Conservation (phyloP, 2,329 filamentous ascomycete species). For the Alternaria panax region DNA sequence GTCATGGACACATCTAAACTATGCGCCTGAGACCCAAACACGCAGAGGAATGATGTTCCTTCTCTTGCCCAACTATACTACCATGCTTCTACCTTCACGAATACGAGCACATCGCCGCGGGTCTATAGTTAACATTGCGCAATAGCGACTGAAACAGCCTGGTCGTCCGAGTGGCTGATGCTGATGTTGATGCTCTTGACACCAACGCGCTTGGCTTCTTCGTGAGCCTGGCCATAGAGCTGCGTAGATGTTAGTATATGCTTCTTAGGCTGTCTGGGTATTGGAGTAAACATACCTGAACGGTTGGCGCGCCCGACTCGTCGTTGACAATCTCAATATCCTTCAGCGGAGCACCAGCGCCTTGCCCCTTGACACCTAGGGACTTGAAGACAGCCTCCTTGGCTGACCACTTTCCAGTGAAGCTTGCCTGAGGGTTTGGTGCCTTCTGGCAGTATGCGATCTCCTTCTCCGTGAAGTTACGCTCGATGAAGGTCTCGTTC, state of each 20-base stretch:
- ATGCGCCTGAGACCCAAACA: constrained; percentile 1
- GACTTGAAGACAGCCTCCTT: constrained; percentile 99
- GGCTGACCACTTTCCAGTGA: constrained; percentile 93
- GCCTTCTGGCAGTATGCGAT: constrained; percentile 85
- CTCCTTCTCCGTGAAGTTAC: constrained; percentile 89
- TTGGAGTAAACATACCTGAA: constrained; percentile 71
- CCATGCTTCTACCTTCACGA: neutral
- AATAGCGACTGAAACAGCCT: constrained; percentile 93
- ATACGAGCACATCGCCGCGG: neutral
- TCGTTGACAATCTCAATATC: constrained; percentile 92
- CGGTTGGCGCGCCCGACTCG: constrained; percentile 80
- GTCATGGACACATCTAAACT: constrained; percentile 7
- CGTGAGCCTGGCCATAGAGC: constrained; percentile 85
- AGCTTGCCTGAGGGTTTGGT: constrained; percentile 83
- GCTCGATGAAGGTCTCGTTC: constrained; percentile 91
- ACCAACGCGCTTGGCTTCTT: constrained; percentile 83
- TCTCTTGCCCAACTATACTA: constrained; percentile 3
- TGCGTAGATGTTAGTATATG: constrained; percentile 50
- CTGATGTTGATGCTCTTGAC: constrained; percentile 90
- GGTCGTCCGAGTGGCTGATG: constrained; percentile 93
- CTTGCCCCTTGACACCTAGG: constrained; percentile 83
- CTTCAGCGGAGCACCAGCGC: constrained; percentile 86
- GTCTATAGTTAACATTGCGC: constrained; percentile 69
- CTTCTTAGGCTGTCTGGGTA: constrained; percentile 5
- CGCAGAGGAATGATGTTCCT: constrained; percentile 1